These are phyloP conservation scores for Cenchrus americanus DNA, from an alignment of 176 grass and related monocot species.

Conservation along the genomic window DNA sequence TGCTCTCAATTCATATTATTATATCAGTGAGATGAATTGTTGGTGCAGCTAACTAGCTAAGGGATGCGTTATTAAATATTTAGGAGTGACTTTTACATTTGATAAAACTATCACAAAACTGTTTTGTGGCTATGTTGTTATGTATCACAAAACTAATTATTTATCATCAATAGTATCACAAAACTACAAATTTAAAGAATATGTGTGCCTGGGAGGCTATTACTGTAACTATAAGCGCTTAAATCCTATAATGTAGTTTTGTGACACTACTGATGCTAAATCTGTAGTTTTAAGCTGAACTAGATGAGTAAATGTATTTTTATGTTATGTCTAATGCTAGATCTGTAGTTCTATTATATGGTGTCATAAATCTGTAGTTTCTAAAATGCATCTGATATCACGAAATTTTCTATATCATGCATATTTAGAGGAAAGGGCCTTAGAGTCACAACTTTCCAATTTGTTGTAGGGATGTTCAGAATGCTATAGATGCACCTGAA, in stretches of 20 bases:
- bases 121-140: background rate
- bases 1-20: background rate
- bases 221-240: background rate
- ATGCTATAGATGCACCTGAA: background rate
- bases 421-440: background rate
- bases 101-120: background rate
- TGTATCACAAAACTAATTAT: background rate
- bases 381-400: background rate
- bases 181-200: background rate
- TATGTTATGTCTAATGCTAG: background rate
- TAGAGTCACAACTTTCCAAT: background rate
- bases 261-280: background rate
- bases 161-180: background rate
- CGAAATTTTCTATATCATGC: background rate
- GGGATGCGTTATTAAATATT: background rate
- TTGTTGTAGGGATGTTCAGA: background rate
- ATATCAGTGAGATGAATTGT: background rate
- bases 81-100: background rate
- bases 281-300: background rate
- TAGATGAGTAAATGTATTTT: background rate
- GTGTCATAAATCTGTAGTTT: background rate
- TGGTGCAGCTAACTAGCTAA: background rate
- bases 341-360: background rate
- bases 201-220: background rate
- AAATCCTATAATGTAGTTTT: background rate